Base-by-base conservation (phyloP, 495 filamentous ascomycete genomes). In the Penicillium taxi region DNA sequence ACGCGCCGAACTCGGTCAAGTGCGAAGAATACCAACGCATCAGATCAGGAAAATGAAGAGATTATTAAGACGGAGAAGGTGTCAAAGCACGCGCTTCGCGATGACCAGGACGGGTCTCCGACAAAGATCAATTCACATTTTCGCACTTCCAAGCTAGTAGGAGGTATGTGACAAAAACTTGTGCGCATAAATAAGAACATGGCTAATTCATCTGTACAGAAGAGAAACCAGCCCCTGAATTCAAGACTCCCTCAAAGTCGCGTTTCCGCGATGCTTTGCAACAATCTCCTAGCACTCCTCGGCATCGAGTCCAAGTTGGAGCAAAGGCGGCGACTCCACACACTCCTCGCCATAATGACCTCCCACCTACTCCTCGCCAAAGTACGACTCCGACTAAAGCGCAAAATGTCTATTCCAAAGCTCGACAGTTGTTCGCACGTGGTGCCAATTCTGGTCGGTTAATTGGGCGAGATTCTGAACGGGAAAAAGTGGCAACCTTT, bases 351-450 rank as follows among this genome's bases (percentile, higher is more conserved):
- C 63, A 70, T 19, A 34, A 41, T 5, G 49, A 56, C 40, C 39
- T 56, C 4, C 82, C 84, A 9, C 74, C 74, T 3, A 68, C 64
- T 13, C 66, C 66, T 9, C 61, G 66, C 26, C 59, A 64, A 16
- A 50, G 43, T 31, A 66, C 74, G 8, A 86, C 80, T 6, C 84
- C 80, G 31, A 69, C 69, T 25, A 53, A 55, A 32, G 58, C 68
- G 9, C 77, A 77, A 24, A 85, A 84, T 0, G 72, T 95, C 11
- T 95, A 96, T 52, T 85, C 87, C 36, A 70, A 76, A 31, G 93
- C 89, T 4, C 76, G 90, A n/a, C 79, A 90, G 51, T 56, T 94
- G 4, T 96, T 99, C 54, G 78, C 83, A 3, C 73, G 86, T 29
- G 83, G 82, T 38, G 74, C 80, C 15, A 77, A 79, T 35, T 85